Percentiles rank a stretch among this genome's conserved stretches.
These are phyloP conservation scores for Fusarium phyllophilum DNA, from an alignment of 2,329 filamentous ascomycete genomes.

Conservation along the genomic window DNA sequence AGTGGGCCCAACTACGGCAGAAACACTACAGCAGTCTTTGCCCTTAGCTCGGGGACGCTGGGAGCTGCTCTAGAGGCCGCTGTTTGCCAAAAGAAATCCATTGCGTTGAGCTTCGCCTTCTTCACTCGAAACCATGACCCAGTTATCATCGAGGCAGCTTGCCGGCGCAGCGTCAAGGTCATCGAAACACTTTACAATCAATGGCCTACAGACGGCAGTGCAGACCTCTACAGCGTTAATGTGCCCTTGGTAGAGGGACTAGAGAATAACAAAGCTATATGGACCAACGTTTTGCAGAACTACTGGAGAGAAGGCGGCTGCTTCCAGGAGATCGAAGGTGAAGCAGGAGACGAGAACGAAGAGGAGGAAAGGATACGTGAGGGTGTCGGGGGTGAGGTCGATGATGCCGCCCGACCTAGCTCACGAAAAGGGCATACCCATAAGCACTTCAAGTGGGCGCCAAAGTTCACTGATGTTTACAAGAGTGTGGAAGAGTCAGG, in stretches of 20 bases:
- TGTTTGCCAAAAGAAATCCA: conserved; percentile 73
- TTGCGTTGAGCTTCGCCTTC: conserved; percentile 92
- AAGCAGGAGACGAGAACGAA: conserved; percentile 70
- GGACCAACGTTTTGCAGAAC: conserved; percentile 89
- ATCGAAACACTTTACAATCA: conserved; percentile 82
- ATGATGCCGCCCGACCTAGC: conserved; percentile 45
- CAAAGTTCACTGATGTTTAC: conserved; percentile 86
- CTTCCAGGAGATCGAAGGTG: conserved; percentile 81
- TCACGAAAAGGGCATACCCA: conserved; percentile 68
- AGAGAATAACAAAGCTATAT: conserved; percentile 77
- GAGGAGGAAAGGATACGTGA: conserved; percentile 80
- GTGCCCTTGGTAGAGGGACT: conserved; percentile 85
- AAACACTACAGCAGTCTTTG: conserved; percentile 84
- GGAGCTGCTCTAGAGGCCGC: conserved; percentile 83
- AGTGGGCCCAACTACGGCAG: conserved; percentile 86
- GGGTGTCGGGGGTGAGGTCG: conserved; percentile 63
- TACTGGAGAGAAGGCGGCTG: conserved; percentile 87
- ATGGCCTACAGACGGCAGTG: conserved; percentile 73
- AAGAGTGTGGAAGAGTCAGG: conserved; percentile 82
- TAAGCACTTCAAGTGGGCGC: conserved; percentile 95
- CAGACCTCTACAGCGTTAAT: conserved; percentile 92
- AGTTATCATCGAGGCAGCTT: conserved; percentile 80
- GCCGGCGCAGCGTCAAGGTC: conserved; percentile 76
- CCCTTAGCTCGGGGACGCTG: conserved; percentile 79
- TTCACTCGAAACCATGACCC: conserved; percentile 87